A percentile compares a stretch with the other conserved stretches of the same genome.
These are phyloP conservation scores for Aotearoamyces nothofagi DNA, from an alignment of 2,329 filamentous ascomycete genomes.

Conservation along the genomic window DNA sequence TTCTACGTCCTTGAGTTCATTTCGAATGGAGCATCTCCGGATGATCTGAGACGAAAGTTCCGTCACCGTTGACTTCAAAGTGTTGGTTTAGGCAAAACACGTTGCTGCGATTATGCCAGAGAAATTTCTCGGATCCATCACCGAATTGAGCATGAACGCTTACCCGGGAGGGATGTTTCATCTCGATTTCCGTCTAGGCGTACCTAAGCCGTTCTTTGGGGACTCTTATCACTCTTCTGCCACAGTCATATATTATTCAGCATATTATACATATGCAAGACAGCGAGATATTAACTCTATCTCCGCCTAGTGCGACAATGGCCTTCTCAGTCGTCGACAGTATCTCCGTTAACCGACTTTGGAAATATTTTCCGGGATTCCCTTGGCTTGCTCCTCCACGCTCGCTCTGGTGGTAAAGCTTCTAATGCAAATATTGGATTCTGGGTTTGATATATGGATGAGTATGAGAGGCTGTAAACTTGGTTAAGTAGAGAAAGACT, in stretches of 20 bases:
- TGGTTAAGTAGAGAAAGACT: conserved; percentile 9
- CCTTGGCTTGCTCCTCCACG: conserved; percentile 5
- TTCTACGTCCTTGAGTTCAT: too few species aligned
- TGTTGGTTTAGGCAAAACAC: conserved; percentile 25
- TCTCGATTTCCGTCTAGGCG: conserved; percentile 22
- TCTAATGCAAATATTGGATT: conserved; percentile 23
- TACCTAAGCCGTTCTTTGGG: conserved; percentile 15
- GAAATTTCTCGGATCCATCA: conserved; percentile 24
- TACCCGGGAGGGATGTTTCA: conserved; percentile 27
- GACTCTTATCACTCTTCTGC: conserved; percentile 14
- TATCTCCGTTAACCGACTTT: too few species aligned
- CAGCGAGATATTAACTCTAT: conserved; percentile 8
- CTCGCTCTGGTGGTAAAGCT: conserved; percentile 20
- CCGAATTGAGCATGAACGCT: conserved; percentile 24
- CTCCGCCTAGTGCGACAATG: too few species aligned
- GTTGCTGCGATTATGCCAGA: conserved; percentile 17
- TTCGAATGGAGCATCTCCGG: too few species aligned
- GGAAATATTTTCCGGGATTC: conserved; percentile 5
- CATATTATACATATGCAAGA: conserved; percentile 10
- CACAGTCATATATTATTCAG: conserved; percentile 10
- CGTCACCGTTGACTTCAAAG: conserved; percentile 29
- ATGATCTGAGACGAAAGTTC: too few species aligned
- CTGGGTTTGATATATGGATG: conserved; percentile 23
- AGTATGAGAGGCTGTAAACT: conserved; percentile 22
- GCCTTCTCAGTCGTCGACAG: too few species aligned